Evolutionary conservation across 2,329 filamentous ascomycete species (phyloP).

Genomic region (Drechslerella dactyloides): DNA sequence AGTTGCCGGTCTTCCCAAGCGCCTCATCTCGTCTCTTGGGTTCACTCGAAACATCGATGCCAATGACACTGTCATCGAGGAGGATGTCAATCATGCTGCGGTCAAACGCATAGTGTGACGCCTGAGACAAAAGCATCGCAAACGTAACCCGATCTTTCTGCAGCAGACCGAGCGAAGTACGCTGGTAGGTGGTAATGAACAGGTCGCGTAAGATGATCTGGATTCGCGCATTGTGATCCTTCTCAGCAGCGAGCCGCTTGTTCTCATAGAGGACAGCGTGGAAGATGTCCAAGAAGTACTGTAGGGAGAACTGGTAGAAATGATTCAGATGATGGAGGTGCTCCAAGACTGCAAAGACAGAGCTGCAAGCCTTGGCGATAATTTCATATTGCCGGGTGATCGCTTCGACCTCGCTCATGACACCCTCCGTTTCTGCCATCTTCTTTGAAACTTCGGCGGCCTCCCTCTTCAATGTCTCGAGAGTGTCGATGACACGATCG

Average conservation of each 20-base stretch:
- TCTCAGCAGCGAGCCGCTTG: constrained; percentile 72
- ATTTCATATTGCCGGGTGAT: constrained; percentile 94
- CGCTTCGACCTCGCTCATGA: constrained; percentile 96
- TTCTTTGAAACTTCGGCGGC: constrained; percentile 94
- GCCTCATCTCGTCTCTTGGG: constrained; percentile 70
- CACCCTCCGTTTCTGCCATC: constrained; percentile 94
- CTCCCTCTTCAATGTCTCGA: constrained; percentile 97
- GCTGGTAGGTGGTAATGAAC: constrained; percentile 90
- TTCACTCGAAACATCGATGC: constrained; percentile 77
- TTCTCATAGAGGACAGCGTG: constrained; percentile 85
- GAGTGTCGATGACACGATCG: constrained; percentile 95
- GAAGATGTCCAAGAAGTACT: constrained; percentile 96
- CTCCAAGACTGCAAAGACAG: constrained; percentile 94
- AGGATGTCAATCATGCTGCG: constrained; percentile 85
- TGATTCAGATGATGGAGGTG: constrained; percentile 98
- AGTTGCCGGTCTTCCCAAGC: constrained; percentile 71
- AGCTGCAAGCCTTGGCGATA: constrained; percentile 92
- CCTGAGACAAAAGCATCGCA: constrained; percentile 92
- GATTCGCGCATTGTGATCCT: constrained; percentile 77
- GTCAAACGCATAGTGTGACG: constrained; percentile 95
- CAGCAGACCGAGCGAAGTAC: constrained; percentile 88
- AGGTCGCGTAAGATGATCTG: constrained; percentile 90
- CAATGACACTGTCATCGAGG: constrained; percentile 76
- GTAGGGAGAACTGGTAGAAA: constrained; percentile 98
- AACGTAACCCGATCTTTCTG: constrained; percentile 94